phyloP scores from a whole-genome alignment of 2,329 filamentous ascomycete genomes.

The Botrytis sinoallii region DNA sequence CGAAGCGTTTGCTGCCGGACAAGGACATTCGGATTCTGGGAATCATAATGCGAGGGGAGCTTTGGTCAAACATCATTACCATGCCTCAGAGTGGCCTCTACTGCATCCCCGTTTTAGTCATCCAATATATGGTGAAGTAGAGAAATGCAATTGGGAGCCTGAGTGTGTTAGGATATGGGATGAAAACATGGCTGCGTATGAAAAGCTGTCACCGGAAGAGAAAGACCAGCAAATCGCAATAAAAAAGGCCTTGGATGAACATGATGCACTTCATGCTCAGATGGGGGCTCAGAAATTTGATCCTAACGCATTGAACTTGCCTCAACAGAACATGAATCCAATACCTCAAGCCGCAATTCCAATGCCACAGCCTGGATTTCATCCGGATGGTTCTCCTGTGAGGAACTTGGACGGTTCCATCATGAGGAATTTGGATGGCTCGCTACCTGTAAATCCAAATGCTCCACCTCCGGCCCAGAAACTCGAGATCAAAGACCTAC shows the following conservation, averaged over 20 bases:
- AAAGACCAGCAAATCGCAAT: conserved; percentile 45
- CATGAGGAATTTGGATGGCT: conserved; percentile 1
- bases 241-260: conserved; percentile 27
- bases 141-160: conserved; percentile 66
- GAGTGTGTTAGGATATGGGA: conserved; percentile 67
- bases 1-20: conserved; percentile 69
- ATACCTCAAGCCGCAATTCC: background rate
- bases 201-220: conserved; percentile 56
- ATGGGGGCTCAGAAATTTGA: conserved; percentile 11
- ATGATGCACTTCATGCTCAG: conserved; percentile 20
- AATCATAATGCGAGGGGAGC: conserved; percentile 65
- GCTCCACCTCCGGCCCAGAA: background rate
- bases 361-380: conserved; percentile 1
- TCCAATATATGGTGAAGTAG: conserved; percentile 67
- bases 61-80: conserved; percentile 71
- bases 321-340: conserved; percentile 5
- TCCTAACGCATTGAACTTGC: background rate
- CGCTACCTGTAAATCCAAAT: conserved; percentile 3
- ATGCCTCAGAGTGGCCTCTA: conserved; percentile 69
- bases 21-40: conserved; percentile 70
- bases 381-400: conserved; percentile 1
- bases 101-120: conserved; percentile 64
- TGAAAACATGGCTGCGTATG: conserved; percentile 58
- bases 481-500: background rate
- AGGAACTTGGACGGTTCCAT: conserved; percentile 6